phyloP scores from a whole-genome alignment of 2,329 filamentous ascomycete species.

The Didymella arachidicola region DNA sequence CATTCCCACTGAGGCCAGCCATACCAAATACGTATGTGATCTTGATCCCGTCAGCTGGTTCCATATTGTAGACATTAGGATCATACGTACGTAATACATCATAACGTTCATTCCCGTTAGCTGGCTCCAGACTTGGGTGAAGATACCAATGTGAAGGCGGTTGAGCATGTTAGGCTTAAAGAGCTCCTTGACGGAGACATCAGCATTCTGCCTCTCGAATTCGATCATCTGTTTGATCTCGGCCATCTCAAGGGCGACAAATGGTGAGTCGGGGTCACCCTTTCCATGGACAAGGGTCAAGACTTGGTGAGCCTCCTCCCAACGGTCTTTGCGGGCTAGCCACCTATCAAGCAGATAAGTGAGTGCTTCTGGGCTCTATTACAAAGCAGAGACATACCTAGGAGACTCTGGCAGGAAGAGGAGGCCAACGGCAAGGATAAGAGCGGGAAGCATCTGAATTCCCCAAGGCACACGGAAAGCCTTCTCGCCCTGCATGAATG shows the following conservation, averaged over 20 bases:
- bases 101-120: constrained; percentile 79
- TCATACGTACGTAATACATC: constrained; percentile 36
- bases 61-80: background rate
- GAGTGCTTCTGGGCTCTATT: background rate
- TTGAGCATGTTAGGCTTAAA: constrained; percentile 78
- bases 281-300: constrained; percentile 57
- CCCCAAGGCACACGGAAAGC: constrained; percentile 52
- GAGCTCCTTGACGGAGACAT: constrained; percentile 76
- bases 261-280: constrained; percentile 69
- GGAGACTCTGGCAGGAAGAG: constrained; percentile 59
- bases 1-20: constrained; percentile 69
- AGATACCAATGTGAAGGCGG: constrained; percentile 74
- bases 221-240: constrained; percentile 78
- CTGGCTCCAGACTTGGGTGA: constrained; percentile 79
- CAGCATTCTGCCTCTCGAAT: constrained; percentile 73
- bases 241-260: constrained; percentile 71
- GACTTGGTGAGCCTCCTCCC: constrained; percentile 55
- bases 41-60: background rate
- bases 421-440: constrained; percentile 56
- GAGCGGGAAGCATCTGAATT: constrained; percentile 49
- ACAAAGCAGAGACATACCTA: constrained; percentile 32
- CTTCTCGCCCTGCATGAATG: constrained; percentile 40
- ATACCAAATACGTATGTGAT: constrained; percentile 72
- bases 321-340: constrained; percentile 56
- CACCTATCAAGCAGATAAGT: constrained; percentile 19